Conservation (phyloP, 768 basidiomycete species). For the Lactarius indigo region DNA sequence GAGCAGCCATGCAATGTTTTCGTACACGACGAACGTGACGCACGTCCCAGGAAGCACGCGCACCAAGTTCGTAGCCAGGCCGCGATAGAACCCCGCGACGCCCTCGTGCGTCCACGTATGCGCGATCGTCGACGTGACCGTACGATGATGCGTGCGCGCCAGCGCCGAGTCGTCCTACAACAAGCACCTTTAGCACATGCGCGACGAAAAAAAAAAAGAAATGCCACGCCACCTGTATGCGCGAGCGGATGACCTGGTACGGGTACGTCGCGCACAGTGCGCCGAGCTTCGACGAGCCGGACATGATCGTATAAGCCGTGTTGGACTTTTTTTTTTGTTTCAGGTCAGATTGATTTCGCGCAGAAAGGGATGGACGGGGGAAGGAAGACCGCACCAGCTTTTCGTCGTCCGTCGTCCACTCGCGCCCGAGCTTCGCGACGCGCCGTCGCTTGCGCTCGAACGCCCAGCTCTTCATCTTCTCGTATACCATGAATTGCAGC, state of each 20-base stretch:
- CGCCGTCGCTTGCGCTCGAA: constrained; percentile 72
- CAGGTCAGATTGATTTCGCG: too few species aligned
- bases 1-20: constrained; percentile 82
- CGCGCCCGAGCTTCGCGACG: constrained; percentile 55
- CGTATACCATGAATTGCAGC: constrained; percentile 93
- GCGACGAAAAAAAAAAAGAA: too few species aligned
- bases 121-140: constrained; percentile 75
- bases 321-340: constrained; percentile 62
- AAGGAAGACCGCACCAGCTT: too few species aligned
- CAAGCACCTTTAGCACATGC: neutral
- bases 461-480: constrained; percentile 90
- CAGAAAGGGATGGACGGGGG: too few species aligned
- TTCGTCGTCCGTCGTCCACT: constrained; percentile 71
- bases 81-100: constrained; percentile 85
- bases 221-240: constrained; percentile 84
- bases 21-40: constrained; percentile 97
- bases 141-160: constrained; percentile 61
- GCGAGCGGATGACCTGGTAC: constrained; percentile 93
- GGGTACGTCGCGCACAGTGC: constrained; percentile 74
- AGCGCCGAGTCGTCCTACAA: constrained; percentile 51
- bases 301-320: constrained; percentile 86
- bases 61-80: constrained; percentile 89
- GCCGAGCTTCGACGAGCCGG: constrained; percentile 79
- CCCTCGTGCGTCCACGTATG: constrained; percentile 84
- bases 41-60: constrained; percentile 96